These are phyloP conservation scores for Fagus crenata DNA, from an alignment of 306 rosid species.

Conservation along the genomic window DNA sequence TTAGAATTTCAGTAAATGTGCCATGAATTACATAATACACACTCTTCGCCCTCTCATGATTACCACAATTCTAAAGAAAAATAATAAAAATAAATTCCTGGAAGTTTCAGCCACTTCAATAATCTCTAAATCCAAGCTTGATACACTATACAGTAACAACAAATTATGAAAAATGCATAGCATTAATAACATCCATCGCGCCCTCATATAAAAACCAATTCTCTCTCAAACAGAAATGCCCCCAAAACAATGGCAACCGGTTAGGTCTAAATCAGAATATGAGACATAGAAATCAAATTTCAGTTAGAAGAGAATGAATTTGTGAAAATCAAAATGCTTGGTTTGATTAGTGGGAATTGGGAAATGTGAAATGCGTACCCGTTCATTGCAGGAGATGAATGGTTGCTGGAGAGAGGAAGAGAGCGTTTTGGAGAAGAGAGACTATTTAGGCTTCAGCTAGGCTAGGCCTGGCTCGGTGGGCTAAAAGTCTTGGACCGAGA, in stretches of 20 bases:
- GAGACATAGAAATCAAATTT: not conserved
- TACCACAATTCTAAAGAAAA: not conserved
- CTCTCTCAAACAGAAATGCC: no score
- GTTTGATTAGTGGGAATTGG: not conserved
- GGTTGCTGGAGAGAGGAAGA: not conserved
- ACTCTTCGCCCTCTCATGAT: not conserved
- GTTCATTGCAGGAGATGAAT: constrained; percentile 20
- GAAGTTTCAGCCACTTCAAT: not conserved
- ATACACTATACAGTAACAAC: not conserved
- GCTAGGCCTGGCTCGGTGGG: not conserved
- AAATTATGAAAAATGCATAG: not conserved
- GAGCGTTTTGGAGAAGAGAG: not conserved
- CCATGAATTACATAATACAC: not conserved
- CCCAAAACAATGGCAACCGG: not conserved
- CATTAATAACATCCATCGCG: no score
- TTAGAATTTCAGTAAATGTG: not conserved
- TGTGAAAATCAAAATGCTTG: not conserved
- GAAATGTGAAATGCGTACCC: constrained; percentile 20
- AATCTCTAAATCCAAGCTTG: not conserved
- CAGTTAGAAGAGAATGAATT: not conserved
- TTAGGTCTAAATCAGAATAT: not conserved
- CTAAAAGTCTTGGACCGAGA: not conserved
- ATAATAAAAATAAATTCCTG: not conserved
- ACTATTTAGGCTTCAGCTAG: not conserved
- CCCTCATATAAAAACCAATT: no score